phyloP scores from a whole-genome alignment of 2,329 filamentous ascomycete species.

The Neofusicoccum kwambonambiense region DNA sequence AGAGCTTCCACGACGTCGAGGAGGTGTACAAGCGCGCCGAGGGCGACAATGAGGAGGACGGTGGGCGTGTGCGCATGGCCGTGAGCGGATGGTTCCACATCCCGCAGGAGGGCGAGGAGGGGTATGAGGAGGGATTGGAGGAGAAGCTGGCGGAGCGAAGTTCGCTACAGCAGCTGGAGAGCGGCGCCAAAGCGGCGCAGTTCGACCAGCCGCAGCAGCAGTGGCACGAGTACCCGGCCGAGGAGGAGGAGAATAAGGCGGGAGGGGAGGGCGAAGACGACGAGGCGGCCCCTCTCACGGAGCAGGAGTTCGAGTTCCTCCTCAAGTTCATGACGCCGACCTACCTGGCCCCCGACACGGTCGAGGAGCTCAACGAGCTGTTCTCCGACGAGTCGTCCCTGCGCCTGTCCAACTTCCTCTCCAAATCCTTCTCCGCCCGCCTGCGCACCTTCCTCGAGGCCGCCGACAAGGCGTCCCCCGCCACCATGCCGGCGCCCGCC shows the following conservation, averaged over 20 bases:
- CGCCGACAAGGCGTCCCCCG: slow-evolving; percentile 52
- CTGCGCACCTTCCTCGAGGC: slow-evolving; percentile 69
- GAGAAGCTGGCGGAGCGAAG: slow-evolving; percentile 86
- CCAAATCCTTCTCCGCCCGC: slow-evolving; percentile 70
- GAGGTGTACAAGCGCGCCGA: slow-evolving; percentile 77
- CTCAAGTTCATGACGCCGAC: slow-evolving; percentile 86
- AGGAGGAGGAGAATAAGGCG: slow-evolving; percentile 40
- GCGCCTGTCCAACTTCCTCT: slow-evolving; percentile 75
- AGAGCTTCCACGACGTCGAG: slow-evolving; percentile 98
- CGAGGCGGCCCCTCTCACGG: slow-evolving; percentile 61
- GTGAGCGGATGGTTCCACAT: slow-evolving; percentile 99
- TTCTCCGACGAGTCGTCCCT: slow-evolving; percentile 85
- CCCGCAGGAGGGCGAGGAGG: slow-evolving; percentile 89
- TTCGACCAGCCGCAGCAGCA: slow-evolving; percentile 76
- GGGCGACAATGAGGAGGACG: slow-evolving; percentile 63
- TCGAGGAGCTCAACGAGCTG: slow-evolving; percentile 75
- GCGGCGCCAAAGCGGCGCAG: slow-evolving; percentile 70
- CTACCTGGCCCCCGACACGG: slow-evolving; percentile 87
- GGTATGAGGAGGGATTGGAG: slow-evolving; percentile 83
- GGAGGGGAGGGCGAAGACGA: slow-evolving; percentile 47
- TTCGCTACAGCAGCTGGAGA: slow-evolving; percentile 87
- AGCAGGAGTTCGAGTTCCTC: slow-evolving; percentile 82
- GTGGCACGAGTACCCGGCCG: slow-evolving; percentile 46
- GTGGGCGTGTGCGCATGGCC: slow-evolving; percentile 86
- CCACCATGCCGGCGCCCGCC: slow-evolving; percentile 31